Percentiles rank a stretch among this genome's conserved stretches.
These are phyloP conservation scores for Fusarium sp. DNA, from an alignment of 2,329 filamentous ascomycete species.

Conservation along the genomic window DNA sequence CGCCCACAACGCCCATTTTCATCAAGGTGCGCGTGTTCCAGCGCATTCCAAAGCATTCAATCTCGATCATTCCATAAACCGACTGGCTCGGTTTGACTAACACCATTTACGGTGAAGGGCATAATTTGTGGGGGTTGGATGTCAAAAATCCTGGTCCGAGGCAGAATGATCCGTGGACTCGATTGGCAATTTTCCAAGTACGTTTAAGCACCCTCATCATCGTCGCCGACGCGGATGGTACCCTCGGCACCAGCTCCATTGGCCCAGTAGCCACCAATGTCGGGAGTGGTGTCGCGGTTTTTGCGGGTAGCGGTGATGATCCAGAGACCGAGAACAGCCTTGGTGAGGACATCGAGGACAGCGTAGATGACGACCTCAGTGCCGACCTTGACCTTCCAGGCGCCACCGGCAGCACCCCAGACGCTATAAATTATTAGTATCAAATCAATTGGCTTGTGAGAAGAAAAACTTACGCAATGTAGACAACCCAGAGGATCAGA, in stretches of 20 bases:
- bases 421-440: conserved; percentile 37
- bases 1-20: conserved; percentile 24
- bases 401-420: conserved; percentile 49
- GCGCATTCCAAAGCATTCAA: conserved; percentile 7
- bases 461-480: conserved; percentile 47
- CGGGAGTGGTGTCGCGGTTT: conserved; percentile 55
- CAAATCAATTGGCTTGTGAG: not conserved
- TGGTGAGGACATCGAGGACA: conserved; percentile 51
- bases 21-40: not conserved
- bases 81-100: not conserved
- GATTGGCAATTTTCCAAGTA: not conserved
- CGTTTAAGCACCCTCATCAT: conserved; percentile 52
- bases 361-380: conserved; percentile 51
- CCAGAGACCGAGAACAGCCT: conserved; percentile 50
- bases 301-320: conserved; percentile 55
- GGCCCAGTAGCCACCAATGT: conserved; percentile 57
- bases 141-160: not conserved
- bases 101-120: not conserved
- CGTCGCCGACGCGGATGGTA: conserved; percentile 57
- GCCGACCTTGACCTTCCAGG: conserved; percentile 47
- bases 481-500: conserved; percentile 48
- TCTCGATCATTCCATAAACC: conserved; percentile 17
- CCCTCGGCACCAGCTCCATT: conserved; percentile 55
- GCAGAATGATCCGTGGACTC: not conserved
- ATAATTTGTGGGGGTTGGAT: not conserved